Conservation (phyloP, 2,329 filamentous ascomycete species). For the Penicillium polonicum region DNA sequence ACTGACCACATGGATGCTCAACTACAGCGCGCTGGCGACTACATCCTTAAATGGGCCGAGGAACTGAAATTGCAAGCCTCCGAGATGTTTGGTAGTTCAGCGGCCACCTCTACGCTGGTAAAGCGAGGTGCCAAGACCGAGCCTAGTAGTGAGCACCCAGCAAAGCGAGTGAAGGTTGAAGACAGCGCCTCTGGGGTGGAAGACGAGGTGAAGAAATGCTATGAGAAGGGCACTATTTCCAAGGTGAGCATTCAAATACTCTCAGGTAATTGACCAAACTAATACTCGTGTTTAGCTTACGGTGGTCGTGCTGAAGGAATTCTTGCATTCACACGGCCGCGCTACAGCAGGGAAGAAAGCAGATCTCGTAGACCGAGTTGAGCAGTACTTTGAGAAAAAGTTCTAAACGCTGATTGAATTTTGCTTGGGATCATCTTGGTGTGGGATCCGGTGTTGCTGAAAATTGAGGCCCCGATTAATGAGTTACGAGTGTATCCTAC, state of each 20-base stretch:
- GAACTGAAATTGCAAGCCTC: slow-evolving; percentile 61
- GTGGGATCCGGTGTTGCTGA: not conserved
- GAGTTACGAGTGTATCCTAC: slow-evolving; percentile 2
- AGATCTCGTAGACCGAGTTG: slow-evolving; percentile 51
- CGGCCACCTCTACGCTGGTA: slow-evolving; percentile 45
- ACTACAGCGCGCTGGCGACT: slow-evolving; percentile 66
- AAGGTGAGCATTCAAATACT: slow-evolving; percentile 33
- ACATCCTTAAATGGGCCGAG: slow-evolving; percentile 74
- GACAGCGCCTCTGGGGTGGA: slow-evolving; percentile 26
- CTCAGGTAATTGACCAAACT: not conserved
- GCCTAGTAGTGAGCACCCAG: slow-evolving; percentile 30
- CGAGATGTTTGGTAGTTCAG: slow-evolving; percentile 37
- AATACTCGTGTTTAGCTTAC: slow-evolving; percentile 40
- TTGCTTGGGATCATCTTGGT: not conserved
- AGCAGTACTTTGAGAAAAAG: slow-evolving; percentile 49
- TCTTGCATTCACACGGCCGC: slow-evolving; percentile 45
- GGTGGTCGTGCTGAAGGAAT: slow-evolving; percentile 48
- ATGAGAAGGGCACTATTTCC: slow-evolving; percentile 44
- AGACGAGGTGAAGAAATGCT: slow-evolving; percentile 43
- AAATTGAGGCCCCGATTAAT: not conserved
- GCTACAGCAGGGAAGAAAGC: slow-evolving; percentile 49
- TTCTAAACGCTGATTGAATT: slow-evolving; percentile 14
- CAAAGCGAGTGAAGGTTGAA: slow-evolving; percentile 50
- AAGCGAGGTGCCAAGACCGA: slow-evolving; percentile 46
- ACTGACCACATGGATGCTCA: not conserved